phyloP scores from a whole-genome alignment of 768 basidiomycete species.

The Gloeopeniophorella convolvens region DNA sequence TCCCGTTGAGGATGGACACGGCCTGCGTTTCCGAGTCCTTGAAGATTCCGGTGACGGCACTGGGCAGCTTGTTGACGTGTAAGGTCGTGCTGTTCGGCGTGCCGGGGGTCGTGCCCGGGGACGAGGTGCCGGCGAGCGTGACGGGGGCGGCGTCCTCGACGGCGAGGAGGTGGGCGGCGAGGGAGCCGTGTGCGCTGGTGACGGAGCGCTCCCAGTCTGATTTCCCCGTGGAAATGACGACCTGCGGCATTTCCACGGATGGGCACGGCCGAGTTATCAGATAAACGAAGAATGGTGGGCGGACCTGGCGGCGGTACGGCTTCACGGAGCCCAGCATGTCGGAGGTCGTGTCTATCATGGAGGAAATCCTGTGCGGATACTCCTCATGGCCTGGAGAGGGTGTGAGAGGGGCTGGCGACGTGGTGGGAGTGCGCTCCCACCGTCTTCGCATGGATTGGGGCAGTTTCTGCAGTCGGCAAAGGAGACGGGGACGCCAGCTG shows the following conservation, averaged over 20 bases:
- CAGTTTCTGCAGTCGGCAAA: slow-evolving; percentile 25
- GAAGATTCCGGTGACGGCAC: slow-evolving; percentile 48
- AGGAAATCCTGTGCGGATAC: slow-evolving; percentile 63
- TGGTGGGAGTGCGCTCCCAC: slow-evolving; percentile 14
- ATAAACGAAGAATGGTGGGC: slow-evolving; percentile 17
- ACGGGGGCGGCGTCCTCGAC: slow-evolving; percentile 20
- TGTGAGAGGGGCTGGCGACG: neutral
- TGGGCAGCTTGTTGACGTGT: neutral
- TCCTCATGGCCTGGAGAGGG: slow-evolving; percentile 55
- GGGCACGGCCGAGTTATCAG: slow-evolving; percentile 1
- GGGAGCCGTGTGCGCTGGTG: slow-evolving; percentile 58
- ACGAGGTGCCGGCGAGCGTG: neutral
- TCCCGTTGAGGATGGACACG: slow-evolving; percentile 78
- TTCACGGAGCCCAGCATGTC: slow-evolving; percentile 83
- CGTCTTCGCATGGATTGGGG: slow-evolving; percentile 29
- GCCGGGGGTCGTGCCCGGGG: slow-evolving; percentile 22
- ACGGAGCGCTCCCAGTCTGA: slow-evolving; percentile 84
- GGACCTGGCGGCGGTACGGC: slow-evolving; percentile 76
- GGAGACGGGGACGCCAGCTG: slow-evolving; percentile 24
- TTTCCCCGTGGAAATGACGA: slow-evolving; percentile 86
- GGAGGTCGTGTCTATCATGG: slow-evolving; percentile 59
- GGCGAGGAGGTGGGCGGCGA: slow-evolving; percentile 52
- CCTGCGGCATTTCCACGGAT: slow-evolving; percentile 34
- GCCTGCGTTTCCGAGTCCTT: slow-evolving; percentile 45
- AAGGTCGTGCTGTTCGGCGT: slow-evolving; percentile 1